Evolutionary conservation across 2,329 filamentous ascomycete genomes (phyloP).

Genomic region (Emmonsia crescens): DNA sequence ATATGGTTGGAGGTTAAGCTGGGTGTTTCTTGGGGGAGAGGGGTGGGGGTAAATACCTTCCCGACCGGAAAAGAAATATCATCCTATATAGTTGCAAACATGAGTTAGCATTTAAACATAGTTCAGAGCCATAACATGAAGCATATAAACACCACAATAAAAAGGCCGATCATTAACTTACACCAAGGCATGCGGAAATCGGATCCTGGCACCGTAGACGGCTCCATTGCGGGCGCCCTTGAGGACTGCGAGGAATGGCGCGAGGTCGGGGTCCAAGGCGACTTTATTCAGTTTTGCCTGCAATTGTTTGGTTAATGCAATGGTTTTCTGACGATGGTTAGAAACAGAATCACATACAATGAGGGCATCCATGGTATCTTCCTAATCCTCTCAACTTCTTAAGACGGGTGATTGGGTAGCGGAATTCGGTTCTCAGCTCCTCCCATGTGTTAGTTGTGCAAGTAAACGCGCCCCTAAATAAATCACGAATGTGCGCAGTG

Average conservation of each 20-base stretch:
- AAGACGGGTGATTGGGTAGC: background rate
- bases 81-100: slow-evolving; percentile 47
- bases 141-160: background rate
- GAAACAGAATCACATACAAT: slow-evolving; percentile 17
- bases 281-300: slow-evolving; percentile 64
- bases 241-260: slow-evolving; percentile 71
- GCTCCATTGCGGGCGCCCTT: slow-evolving; percentile 95
- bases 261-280: slow-evolving; percentile 71
- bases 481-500: background rate
- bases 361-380: slow-evolving; percentile 25
- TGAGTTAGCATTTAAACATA: slow-evolving; percentile 12
- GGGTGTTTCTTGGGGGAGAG: background rate
- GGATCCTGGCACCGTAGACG: slow-evolving; percentile 94
- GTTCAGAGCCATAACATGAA: background rate
- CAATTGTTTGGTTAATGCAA: background rate
- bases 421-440: background rate
- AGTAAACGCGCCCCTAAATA: background rate
- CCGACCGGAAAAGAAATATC: slow-evolving; percentile 92
- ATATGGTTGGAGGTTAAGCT: background rate
- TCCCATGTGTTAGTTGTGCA: background rate
- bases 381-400: background rate
- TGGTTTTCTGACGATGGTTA: background rate
- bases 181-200: slow-evolving; percentile 95
- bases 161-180: slow-evolving; percentile 25
- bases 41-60: slow-evolving; percentile 46